Evolutionary conservation across 1,139 yeast genomes (phyloP), one percentile per base, ranked within the genome.

Genomic region (Geotrichum bryndzae): DNA sequence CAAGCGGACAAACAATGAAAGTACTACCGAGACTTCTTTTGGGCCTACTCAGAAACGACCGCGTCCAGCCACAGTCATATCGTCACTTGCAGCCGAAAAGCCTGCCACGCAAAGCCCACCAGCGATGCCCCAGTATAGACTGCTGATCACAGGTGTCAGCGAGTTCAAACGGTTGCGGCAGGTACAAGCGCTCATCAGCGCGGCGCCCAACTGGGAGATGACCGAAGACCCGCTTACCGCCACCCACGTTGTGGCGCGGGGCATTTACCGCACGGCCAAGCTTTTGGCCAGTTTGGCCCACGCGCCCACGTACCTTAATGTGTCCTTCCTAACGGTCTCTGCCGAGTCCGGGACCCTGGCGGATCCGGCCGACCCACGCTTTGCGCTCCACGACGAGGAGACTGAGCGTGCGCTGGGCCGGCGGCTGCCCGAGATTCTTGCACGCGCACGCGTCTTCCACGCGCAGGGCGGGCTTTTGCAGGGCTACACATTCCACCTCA

Each of bases 241-340:
- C 3, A 70, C 75, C 0, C 70, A 72, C 48, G 63, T 78, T 13
- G 73, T 92, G 22, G 94, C 97, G 0, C 96, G 97, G 1, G 84
- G 85, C 65, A 80, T 87, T 13, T 73, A 88, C 68, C 81, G 98
- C 66, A 94, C 98, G 0, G 96, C 88, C 64, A 94, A 94, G 74
- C 92, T 92, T 70, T 78, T 94, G 46, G 73, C 77, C 41, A 76
- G 82, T 1, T 67, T 82, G 61, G 76, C 82, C 1, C 66, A 66
- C 7, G 76, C 74, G 1, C 77, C 77, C n/a, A 69, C 70, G 25
- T 79, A 86, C 22, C 74, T 73, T 51, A 66, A 68, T 57, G 71
- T 69, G 22, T 60, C 59, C 33, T 75, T 75, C 73, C 68, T 74
- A 59, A 68, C 55, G 3, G 73, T 68, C 15, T 70, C 74, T 38